Base-by-base conservation (phyloP, 352 stramenopile genomes). In the Globisporangium nagaii region DNA sequence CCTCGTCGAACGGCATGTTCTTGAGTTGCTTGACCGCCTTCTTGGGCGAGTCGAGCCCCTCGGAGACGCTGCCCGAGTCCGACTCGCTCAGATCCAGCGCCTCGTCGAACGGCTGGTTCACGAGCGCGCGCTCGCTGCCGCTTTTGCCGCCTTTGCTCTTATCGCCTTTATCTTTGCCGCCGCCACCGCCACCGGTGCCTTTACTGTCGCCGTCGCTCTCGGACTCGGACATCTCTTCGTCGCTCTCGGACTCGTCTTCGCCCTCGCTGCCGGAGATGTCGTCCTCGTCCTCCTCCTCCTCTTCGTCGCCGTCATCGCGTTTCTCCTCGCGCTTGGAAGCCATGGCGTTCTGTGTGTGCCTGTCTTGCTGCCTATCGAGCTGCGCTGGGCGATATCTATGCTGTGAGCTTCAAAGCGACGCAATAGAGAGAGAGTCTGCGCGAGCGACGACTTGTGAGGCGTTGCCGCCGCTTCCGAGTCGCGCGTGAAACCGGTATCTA, bases 61-160 rank as follows among this genome's bases (percentile, higher is more conserved):
- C 70, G 4, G 73, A 74, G 46, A 73, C 50, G 49, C 75, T 84
- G 42, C 68, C 71, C 3, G 45, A 62, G 45, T 91, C 79, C 3
- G 84, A 95, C 60, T 94, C 85, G 49, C 84, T 95, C 47, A 96
- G 64, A 44, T 95, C 85, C n/a, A 96, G 57, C 11, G 82, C 75
- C 53, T 94, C 86, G 45, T 96, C 85, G 39, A 94, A 94, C 11
- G 84, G 84, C 68, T 94, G 84, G 46, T 94, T 94, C 54, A 66
- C 65, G 9, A 92, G 60, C 27, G 58, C 65, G 4, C 77, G 79
- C 58, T 86, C 73, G 30, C 63, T 79, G 35, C 74, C 64, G 42
- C 35, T 44, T 74, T 78, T 5, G 43, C 64, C 27, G 39, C 51
- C 22, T 50, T 36, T 37, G 20, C 58, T 58, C 3, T 42, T 48